These are phyloP conservation scores for Pseudogymnoascus sp. DNA, from an alignment of 2,329 filamentous ascomycete species.

Conservation along the genomic window DNA sequence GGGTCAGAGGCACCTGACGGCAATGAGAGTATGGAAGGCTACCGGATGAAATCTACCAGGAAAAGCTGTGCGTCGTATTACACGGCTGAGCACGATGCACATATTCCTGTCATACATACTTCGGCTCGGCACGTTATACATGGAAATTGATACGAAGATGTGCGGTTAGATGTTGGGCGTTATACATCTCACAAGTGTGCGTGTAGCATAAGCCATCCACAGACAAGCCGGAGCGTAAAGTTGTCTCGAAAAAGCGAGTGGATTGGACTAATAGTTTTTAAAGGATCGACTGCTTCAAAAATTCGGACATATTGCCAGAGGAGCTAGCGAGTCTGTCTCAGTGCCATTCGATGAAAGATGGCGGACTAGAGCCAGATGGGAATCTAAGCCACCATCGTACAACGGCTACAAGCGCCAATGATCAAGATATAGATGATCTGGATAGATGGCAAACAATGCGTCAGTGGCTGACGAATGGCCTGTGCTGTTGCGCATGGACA, in stretches of 20 bases:
- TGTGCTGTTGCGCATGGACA: neutral
- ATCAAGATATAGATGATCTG: neutral
- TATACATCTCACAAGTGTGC: neutral
- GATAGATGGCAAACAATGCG: neutral
- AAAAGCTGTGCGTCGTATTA: neutral
- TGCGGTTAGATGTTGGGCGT: neutral
- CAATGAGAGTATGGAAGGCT: neutral
- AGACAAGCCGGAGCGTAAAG: neutral
- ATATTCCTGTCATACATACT: conserved; percentile 1
- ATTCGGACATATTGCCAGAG: neutral
- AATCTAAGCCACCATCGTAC: neutral
- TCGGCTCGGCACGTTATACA: neutral
- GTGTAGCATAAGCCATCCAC: neutral
- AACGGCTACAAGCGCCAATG: neutral
- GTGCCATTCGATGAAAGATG: neutral
- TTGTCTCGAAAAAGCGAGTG: neutral
- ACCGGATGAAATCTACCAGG: neutral
- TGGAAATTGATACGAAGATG: neutral
- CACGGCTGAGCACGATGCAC: neutral
- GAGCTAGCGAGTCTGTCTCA: neutral
- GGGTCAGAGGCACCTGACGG: neutral
- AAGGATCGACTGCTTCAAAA: neutral
- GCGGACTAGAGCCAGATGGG: neutral
- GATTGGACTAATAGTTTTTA: neutral
- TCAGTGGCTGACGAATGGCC: neutral